These are phyloP conservation scores for Pseudogymnoascus sp. DNA, from an alignment of 2,329 filamentous ascomycete species.

Conservation along the genomic window DNA sequence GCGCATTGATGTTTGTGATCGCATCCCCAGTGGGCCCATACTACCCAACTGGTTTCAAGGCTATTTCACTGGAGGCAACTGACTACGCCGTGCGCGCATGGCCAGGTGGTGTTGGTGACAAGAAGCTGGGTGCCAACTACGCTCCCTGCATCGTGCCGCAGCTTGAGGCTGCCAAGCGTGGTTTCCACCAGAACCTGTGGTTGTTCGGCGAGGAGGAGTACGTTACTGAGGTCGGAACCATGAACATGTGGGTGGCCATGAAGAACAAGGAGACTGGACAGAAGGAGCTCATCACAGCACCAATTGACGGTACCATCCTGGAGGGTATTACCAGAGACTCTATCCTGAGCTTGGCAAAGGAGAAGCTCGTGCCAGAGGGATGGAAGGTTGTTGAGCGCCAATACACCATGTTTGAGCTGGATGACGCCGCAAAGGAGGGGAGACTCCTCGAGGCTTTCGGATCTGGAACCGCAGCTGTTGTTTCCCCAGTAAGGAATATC, in stretches of 20 bases:
- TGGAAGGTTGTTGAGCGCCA: slow-evolving; percentile 87
- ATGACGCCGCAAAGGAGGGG: slow-evolving; percentile 74
- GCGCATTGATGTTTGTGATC: slow-evolving; percentile 88
- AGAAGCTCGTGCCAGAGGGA: slow-evolving; percentile 74
- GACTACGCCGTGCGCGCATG: slow-evolving; percentile 95
- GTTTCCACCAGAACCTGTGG: slow-evolving; percentile 98
- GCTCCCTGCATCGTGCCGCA: slow-evolving; percentile 98
- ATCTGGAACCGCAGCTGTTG: slow-evolving; percentile 86
- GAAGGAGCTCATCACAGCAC: slow-evolving; percentile 90
- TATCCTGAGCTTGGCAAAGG: slow-evolving; percentile 75
- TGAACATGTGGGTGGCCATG: slow-evolving; percentile 93
- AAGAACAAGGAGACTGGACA: slow-evolving; percentile 80
- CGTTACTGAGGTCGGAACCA: slow-evolving; percentile 94
- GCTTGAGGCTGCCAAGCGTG: slow-evolving; percentile 79
- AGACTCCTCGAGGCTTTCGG: slow-evolving; percentile 90
- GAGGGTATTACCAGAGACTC: slow-evolving; percentile 93
- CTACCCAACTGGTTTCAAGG: slow-evolving; percentile 98
- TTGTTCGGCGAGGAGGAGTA: slow-evolving; percentile 93
- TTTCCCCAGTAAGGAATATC: slow-evolving; percentile 83
- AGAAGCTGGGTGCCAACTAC: slow-evolving; percentile 98
- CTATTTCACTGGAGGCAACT: slow-evolving; percentile 88
- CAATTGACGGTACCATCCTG: slow-evolving; percentile 91
- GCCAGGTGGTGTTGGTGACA: slow-evolving; percentile 95
- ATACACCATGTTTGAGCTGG: slow-evolving; percentile 82
- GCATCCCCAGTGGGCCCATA: slow-evolving; percentile 95